Conservation (phyloP, 495 filamentous ascomycete species). For the Talaromyces nanjingensis region DNA sequence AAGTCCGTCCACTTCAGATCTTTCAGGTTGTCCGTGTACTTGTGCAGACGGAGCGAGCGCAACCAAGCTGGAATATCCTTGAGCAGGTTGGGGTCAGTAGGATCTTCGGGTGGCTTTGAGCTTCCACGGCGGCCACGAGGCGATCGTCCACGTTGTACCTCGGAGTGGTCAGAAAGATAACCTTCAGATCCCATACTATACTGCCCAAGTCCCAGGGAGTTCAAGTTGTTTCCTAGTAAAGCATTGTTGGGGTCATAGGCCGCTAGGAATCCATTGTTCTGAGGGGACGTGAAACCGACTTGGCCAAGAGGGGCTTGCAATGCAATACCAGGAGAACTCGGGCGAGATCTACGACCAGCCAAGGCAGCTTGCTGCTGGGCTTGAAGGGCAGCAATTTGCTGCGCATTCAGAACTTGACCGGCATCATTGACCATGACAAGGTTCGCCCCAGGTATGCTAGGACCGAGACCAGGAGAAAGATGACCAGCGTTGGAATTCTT, state of each 20-base stretch:
- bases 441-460: constrained; percentile 53
- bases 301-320: constrained; percentile 64
- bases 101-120: constrained; percentile 96
- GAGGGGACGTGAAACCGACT: constrained; percentile 78
- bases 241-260: constrained; percentile 74
- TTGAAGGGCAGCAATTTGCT: constrained; percentile 82
- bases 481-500: constrained; percentile 32
- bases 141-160: constrained; percentile 81
- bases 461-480: constrained; percentile 45
- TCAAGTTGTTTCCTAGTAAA: constrained; percentile 67
- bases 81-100: constrained; percentile 81
- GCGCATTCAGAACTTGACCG: constrained; percentile 76
- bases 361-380: constrained; percentile 75
- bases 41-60: constrained; percentile 89
- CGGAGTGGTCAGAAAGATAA: constrained; percentile 91
- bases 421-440: constrained; percentile 87
- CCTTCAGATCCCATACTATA: constrained; percentile 72
- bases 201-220: constrained; percentile 64
- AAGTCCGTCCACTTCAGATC: constrained; percentile 95
- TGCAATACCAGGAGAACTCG: constrained; percentile 83
- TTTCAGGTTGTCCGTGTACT: constrained; percentile 97
- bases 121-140: constrained; percentile 89
- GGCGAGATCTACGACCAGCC: constrained; percentile 77
- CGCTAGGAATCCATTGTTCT: constrained; percentile 91
- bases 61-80: constrained; percentile 97